Evolutionary conservation across 345 rosid species (phyloP).

Genomic region (Gynandropsis gynandra): DNA sequence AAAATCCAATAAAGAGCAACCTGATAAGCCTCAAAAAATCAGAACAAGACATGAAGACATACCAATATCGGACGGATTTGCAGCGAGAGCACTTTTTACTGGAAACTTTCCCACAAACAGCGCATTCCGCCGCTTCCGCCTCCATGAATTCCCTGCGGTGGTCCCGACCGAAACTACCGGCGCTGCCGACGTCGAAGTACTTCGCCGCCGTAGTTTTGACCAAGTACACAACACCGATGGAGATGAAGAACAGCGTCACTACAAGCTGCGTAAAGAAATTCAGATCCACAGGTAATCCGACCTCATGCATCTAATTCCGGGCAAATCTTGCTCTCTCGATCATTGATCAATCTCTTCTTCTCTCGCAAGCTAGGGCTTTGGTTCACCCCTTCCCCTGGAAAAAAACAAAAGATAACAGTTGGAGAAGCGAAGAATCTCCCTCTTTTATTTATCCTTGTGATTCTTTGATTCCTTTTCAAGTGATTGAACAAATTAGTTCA

Average conservation of each 20-base stretch:
- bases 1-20: background rate
- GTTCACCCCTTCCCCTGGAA: too few relatives aligned
- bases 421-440: too few relatives aligned
- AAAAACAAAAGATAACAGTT: too few relatives aligned
- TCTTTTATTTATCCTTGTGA: too few relatives aligned
- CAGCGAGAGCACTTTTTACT: slow-evolving; percentile 47
- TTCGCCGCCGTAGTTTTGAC: slow-evolving; percentile 72
- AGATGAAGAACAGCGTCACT: slow-evolving; percentile 42
- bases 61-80: slow-evolving; percentile 54
- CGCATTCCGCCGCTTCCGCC: slow-evolving; percentile 17
- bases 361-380: slow-evolving; percentile 5
- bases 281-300: slow-evolving; percentile 61
- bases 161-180: slow-evolving; percentile 51
- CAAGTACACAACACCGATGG: slow-evolving; percentile 48
- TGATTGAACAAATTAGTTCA: too few relatives aligned
- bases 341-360: slow-evolving; percentile 22
- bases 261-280: slow-evolving; percentile 64
- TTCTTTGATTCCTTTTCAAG: too few relatives aligned
- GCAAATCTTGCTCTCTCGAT: background rate
- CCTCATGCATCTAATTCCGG: slow-evolving; percentile 65
- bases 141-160: slow-evolving; percentile 5
- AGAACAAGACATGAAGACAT: slow-evolving; percentile 4
- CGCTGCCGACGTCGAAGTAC: slow-evolving; percentile 84
- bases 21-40: background rate
- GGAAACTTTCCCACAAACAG: slow-evolving; percentile 31